Conservation (phyloP, 176 grass and related monocot genomes). For the Zoysia pacifica region DNA sequence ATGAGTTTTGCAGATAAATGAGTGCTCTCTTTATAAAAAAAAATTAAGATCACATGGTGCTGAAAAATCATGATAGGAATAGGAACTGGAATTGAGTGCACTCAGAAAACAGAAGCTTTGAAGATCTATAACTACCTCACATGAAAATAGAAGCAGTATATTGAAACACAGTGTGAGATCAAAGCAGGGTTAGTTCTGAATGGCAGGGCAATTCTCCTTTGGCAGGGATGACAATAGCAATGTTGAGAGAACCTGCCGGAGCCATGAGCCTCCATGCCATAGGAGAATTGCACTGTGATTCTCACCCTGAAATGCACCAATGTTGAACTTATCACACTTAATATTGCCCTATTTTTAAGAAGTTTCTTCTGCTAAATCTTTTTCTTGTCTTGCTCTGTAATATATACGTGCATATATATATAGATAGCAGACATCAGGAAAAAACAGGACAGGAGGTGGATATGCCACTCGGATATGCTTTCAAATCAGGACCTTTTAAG, state of each 20-base stretch:
- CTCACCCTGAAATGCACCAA: slow-evolving; percentile 39
- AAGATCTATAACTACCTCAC: background rate
- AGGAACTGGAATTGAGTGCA: background rate
- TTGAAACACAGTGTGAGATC: background rate
- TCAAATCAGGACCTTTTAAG: background rate
- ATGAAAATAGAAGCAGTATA: background rate
- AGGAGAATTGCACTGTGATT: slow-evolving; percentile 59
- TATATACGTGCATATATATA: background rate
- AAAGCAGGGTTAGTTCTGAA: slow-evolving; percentile 39
- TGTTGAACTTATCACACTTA: background rate
- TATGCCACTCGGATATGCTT: slow-evolving; percentile 38
- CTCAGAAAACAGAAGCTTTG: background rate
- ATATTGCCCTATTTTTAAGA: background rate
- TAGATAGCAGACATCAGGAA: background rate
- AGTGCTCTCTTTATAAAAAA: background rate
- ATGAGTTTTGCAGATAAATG: background rate
- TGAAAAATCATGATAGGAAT: background rate
- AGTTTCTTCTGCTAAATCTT: background rate
- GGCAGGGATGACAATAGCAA: slow-evolving; percentile 33
- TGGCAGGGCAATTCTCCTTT: slow-evolving; percentile 92
- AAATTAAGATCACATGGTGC: background rate
- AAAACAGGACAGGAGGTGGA: background rate
- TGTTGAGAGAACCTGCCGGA: too few relatives aligned
- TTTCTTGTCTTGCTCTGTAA: background rate
- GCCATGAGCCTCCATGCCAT: slow-evolving; percentile 44